These are phyloP conservation scores for Grammothele lineata DNA, from an alignment of 768 basidiomycete genomes.

Conservation along the genomic window DNA sequence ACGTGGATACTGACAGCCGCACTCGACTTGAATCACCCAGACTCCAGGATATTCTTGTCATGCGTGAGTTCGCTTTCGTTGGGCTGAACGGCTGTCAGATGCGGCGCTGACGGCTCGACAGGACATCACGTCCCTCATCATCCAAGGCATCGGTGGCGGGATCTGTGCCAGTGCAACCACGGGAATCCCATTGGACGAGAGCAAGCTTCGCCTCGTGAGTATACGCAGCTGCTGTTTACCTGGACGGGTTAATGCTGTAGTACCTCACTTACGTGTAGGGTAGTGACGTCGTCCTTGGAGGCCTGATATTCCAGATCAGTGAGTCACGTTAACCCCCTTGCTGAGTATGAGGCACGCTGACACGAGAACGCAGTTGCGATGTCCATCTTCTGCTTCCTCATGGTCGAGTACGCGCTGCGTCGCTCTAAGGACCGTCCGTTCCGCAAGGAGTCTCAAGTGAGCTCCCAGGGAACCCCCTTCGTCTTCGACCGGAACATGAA, in stretches of 20 bases:
- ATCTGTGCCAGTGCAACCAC: slow-evolving; percentile 19
- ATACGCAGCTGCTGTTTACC: too few relatives aligned
- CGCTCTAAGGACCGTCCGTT: slow-evolving; percentile 35
- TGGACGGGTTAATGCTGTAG: too few relatives aligned
- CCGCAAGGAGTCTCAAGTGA: too few relatives aligned
- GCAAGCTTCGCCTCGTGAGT: neutral
- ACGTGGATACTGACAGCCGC: too few relatives aligned
- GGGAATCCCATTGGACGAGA: too few relatives aligned
- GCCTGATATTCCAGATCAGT: slow-evolving; percentile 22
- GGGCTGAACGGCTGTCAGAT: neutral
- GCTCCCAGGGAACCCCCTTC: too few relatives aligned
- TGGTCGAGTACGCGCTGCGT: slow-evolving; percentile 41
- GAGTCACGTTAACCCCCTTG: too few relatives aligned
- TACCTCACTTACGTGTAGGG: too few relatives aligned
- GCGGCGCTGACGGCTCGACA: slow-evolving; percentile 4
- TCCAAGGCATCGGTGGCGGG: slow-evolving; percentile 37
- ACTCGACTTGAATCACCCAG: slow-evolving; percentile 6
- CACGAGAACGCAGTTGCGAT: too few relatives aligned
- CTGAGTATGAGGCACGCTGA: too few relatives aligned
- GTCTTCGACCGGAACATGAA: slow-evolving; percentile 17
- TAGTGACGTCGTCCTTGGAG: slow-evolving; percentile 25
- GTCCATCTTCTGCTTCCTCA: slow-evolving; percentile 32
- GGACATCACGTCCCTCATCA: slow-evolving; percentile 32
- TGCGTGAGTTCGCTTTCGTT: slow-evolving; percentile 18
- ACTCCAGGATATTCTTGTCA: slow-evolving; percentile 22